phyloP scores from a whole-genome alignment of 345 rosid genomes.

The Erucastrum elatum region DNA sequence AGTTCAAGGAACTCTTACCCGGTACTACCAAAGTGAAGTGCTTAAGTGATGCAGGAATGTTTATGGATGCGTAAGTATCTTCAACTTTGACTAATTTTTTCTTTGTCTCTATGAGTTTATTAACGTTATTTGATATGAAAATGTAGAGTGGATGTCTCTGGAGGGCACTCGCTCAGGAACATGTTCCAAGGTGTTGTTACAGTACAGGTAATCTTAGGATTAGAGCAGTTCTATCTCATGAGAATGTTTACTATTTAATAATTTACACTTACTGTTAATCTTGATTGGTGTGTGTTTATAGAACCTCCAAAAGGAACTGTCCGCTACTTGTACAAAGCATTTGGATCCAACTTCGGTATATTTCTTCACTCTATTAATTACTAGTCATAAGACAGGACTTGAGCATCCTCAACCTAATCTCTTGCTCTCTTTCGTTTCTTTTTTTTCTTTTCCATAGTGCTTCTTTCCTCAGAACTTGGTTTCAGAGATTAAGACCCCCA shows the following conservation, averaged over 20 bases:
- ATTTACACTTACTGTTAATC: background rate
- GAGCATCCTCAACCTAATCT: constrained; percentile 33
- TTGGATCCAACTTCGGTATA: constrained; percentile 80
- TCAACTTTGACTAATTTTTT: background rate
- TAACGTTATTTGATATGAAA: background rate
- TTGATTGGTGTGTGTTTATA: constrained; percentile 20
- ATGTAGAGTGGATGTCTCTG: constrained; percentile 80
- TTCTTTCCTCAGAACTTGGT: constrained; percentile 85
- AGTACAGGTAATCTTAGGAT: constrained; percentile 58
- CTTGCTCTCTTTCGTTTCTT: background rate
- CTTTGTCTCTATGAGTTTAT: too few relatives aligned
- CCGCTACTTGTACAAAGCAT: constrained; percentile 62
- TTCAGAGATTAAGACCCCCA: constrained; percentile 63
- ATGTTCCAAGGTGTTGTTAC: constrained; percentile 70
- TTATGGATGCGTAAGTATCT: constrained; percentile 69
- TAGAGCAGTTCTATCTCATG: background rate
- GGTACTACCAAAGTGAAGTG: constrained; percentile 70
- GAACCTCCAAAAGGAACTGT: constrained; percentile 71
- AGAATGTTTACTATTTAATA: background rate
- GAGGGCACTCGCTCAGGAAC: constrained; percentile 65
- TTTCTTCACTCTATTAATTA: background rate
- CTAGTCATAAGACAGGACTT: background rate
- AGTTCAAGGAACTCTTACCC: constrained; percentile 60
- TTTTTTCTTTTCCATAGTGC: constrained; percentile 47
- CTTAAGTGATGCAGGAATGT: constrained; percentile 91